Evolutionary conservation across 2,329 filamentous ascomycete genomes (phyloP).

Genomic region (Phoma sp.): DNA sequence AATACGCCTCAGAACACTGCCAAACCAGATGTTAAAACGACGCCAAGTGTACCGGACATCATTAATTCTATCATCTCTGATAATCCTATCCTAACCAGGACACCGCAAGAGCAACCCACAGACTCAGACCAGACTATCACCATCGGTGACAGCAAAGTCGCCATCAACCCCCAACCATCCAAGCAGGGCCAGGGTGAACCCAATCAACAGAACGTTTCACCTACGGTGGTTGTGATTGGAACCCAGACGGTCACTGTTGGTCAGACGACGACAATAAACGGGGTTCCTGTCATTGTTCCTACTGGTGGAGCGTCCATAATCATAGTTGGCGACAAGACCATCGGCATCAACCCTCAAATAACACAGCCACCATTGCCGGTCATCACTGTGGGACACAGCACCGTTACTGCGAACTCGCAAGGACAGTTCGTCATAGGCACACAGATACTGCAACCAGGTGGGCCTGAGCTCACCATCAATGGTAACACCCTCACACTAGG

Average conservation of each 20-base stretch:
- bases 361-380: constrained; percentile 24
- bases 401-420: constrained; percentile 40
- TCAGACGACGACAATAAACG: constrained; percentile 40
- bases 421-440: constrained; percentile 44
- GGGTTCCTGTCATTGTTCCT: constrained; percentile 38
- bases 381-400: constrained; percentile 34
- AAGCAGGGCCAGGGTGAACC: constrained; percentile 19
- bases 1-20: constrained; percentile 5
- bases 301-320: constrained; percentile 28
- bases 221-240: constrained; percentile 33
- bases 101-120: constrained; percentile 10
- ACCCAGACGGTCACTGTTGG: constrained; percentile 38
- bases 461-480: constrained; percentile 44
- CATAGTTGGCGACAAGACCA: constrained; percentile 38
- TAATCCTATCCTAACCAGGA: constrained; percentile 16
- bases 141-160: constrained; percentile 31
- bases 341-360: constrained; percentile 28
- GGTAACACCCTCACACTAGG: constrained; percentile 45
- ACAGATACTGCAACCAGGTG: constrained; percentile 44
- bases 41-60: constrained; percentile 20
- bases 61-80: constrained; percentile 24
- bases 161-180: constrained; percentile 23
- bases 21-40: constrained; percentile 4
- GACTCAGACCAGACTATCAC: constrained; percentile 21
- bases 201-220: constrained; percentile 17